A percentile compares a stretch with the other conserved stretches of the same genome.
These are phyloP conservation scores for Thermochaetoides dissita DNA, from an alignment of 2,329 filamentous ascomycete genomes.

Conservation along the genomic window DNA sequence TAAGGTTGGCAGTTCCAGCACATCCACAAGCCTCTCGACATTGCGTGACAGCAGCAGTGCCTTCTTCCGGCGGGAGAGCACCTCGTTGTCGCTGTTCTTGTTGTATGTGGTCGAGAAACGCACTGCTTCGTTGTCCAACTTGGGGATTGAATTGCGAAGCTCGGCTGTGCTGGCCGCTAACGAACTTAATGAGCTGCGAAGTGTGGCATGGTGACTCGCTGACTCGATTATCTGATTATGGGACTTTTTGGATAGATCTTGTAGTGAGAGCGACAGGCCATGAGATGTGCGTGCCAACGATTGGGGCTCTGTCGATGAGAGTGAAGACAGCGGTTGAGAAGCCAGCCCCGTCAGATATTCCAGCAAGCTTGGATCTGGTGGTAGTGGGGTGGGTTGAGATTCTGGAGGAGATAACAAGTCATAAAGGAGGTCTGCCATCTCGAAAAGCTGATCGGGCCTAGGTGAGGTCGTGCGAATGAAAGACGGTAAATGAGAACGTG, in stretches of 20 bases:
- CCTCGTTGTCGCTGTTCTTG: slow-evolving; percentile 53
- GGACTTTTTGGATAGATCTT: slow-evolving; percentile 78
- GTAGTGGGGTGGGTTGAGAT: slow-evolving; percentile 11
- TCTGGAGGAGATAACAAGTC: slow-evolving; percentile 44
- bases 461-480: not conserved
- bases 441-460: not conserved
- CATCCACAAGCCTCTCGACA: slow-evolving; percentile 75
- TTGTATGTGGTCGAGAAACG: slow-evolving; percentile 73
- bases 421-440: slow-evolving; percentile 61
- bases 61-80: slow-evolving; percentile 61
- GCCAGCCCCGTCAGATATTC: slow-evolving; percentile 67
- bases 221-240: slow-evolving; percentile 75
- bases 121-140: slow-evolving; percentile 64
- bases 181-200: slow-evolving; percentile 56
- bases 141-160: slow-evolving; percentile 59
- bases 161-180: slow-evolving; percentile 52
- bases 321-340: slow-evolving; percentile 58
- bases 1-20: slow-evolving; percentile 77
- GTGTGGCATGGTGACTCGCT: slow-evolving; percentile 59
- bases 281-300: slow-evolving; percentile 70
- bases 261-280: slow-evolving; percentile 66
- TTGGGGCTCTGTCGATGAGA: slow-evolving; percentile 63
- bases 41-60: slow-evolving; percentile 74
- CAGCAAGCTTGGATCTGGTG: slow-evolving; percentile 38
- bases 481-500: not conserved